Conservation (phyloP, 2,329 filamentous ascomycete species). For the Hyphodiscus sp. region DNA sequence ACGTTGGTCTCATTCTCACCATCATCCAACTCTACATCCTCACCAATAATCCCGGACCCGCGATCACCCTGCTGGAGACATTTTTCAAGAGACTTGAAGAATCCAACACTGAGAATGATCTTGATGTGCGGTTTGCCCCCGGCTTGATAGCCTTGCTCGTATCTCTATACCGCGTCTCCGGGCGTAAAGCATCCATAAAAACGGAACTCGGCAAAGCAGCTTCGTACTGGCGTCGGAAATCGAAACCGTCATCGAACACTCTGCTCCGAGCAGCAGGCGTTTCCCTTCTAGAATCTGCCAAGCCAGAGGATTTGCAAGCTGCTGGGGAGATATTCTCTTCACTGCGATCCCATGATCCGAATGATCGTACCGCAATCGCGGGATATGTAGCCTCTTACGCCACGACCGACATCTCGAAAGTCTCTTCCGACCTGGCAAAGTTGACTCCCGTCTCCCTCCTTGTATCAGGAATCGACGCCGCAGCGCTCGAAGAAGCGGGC, state of each 20-base stretch:
- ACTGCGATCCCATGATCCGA: slow-evolving; percentile 58
- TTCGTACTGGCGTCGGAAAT: slow-evolving; percentile 67
- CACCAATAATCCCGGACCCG: slow-evolving; percentile 64
- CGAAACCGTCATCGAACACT: slow-evolving; percentile 47
- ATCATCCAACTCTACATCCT: slow-evolving; percentile 75
- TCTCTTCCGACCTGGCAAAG: slow-evolving; percentile 46
- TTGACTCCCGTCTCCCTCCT: slow-evolving; percentile 59
- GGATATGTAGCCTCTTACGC: slow-evolving; percentile 83
- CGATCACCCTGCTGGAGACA: slow-evolving; percentile 66
- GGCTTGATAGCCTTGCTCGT: slow-evolving; percentile 77
- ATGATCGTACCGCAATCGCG: slow-evolving; percentile 65
- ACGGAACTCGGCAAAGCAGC: slow-evolving; percentile 73
- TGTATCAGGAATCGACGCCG: slow-evolving; percentile 52
- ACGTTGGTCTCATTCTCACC: slow-evolving; percentile 74
- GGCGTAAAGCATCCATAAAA: slow-evolving; percentile 65
- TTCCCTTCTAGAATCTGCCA: slow-evolving; percentile 70
- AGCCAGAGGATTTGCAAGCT: slow-evolving; percentile 57
- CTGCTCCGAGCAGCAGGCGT: slow-evolving; percentile 78
- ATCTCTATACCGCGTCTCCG: slow-evolving; percentile 70
- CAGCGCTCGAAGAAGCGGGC: slow-evolving; percentile 58
- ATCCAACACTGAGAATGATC: slow-evolving; percentile 46
- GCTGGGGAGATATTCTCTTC: slow-evolving; percentile 75
- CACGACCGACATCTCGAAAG: slow-evolving; percentile 49
- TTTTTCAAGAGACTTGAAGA: slow-evolving; percentile 69
- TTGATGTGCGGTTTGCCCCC: slow-evolving; percentile 72